phyloP scores from a whole-genome alignment of 768 basidiomycete species.

The Mycena vitilis region DNA sequence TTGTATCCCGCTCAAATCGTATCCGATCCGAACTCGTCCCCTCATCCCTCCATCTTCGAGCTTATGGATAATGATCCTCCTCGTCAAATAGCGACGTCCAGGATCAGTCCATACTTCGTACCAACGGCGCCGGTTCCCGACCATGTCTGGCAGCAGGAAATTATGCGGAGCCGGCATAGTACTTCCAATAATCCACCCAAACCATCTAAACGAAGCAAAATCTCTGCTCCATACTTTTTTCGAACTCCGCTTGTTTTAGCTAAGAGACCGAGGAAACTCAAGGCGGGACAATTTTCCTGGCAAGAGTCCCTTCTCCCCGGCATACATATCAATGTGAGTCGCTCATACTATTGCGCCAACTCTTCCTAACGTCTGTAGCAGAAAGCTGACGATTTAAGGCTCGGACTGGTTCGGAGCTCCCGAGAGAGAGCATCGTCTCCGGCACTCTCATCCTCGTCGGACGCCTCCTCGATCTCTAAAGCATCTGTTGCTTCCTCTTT shows the following conservation, averaged over 20 bases:
- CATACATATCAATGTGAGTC: slow-evolving; percentile 8
- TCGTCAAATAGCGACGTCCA: background rate
- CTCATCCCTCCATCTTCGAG: slow-evolving; percentile 29
- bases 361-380: background rate
- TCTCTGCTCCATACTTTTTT: slow-evolving; percentile 8
- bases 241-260: slow-evolving; percentile 10
- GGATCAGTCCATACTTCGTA: slow-evolving; percentile 10
- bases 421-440: slow-evolving; percentile 19
- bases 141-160: slow-evolving; percentile 21
- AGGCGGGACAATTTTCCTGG: background rate
- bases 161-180: background rate
- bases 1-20: background rate
- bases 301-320: too few relatives aligned
- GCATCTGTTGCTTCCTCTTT: background rate
- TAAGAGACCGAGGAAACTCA: slow-evolving; percentile 1
- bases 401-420: background rate
- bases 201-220: background rate
- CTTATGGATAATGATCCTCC: slow-evolving; percentile 12
- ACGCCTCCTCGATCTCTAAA: slow-evolving; percentile 7
- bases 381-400: background rate
- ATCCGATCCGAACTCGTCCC: background rate
- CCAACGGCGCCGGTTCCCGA: slow-evolving; percentile 5
- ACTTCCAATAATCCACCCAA: background rate
- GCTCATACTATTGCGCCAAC: too few relatives aligned
- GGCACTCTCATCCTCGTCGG: slow-evolving; percentile 15